phyloP scores from a whole-genome alignment of 345 rosid species.

The Eucalyptus regnans region DNA sequence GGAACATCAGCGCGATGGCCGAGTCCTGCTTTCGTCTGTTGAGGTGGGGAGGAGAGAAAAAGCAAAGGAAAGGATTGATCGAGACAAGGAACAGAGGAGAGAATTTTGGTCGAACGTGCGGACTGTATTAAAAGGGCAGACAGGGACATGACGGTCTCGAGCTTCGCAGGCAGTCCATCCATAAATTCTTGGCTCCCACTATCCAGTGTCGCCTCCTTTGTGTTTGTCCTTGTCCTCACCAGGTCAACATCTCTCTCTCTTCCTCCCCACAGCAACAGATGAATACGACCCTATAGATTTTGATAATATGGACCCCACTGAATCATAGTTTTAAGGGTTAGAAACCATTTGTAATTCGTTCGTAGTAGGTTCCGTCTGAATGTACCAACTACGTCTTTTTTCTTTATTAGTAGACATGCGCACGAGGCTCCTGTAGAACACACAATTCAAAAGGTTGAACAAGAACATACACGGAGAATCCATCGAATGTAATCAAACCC shows the following conservation, averaged over 20 bases:
- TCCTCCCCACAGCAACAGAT: background rate
- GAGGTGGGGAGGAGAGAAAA: background rate
- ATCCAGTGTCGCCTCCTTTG: slow-evolving; percentile 32
- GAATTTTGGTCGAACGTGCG: background rate
- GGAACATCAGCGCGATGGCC: background rate
- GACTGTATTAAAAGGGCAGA: background rate
- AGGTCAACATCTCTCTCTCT: background rate
- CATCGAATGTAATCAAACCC: slow-evolving; percentile 16
- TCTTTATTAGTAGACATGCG: background rate
- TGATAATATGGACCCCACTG: background rate
- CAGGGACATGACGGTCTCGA: slow-evolving; percentile 14
- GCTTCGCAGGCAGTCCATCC: slow-evolving; percentile 23
- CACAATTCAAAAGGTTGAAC: background rate
- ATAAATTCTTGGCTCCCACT: slow-evolving; percentile 29
- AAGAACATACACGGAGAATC: slow-evolving; percentile 20
- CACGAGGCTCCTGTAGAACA: background rate
- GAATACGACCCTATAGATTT: background rate
- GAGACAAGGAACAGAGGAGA: background rate
- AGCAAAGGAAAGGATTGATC: background rate
- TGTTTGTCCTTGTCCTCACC: background rate
- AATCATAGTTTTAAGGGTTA: background rate
- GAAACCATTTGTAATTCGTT: background rate
- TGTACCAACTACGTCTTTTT: background rate
- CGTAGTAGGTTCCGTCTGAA: background rate
- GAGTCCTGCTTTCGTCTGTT: background rate